These are phyloP conservation scores for Penicillium frequentans DNA, from an alignment of 2,329 filamentous ascomycete species.

Conservation along the genomic window DNA sequence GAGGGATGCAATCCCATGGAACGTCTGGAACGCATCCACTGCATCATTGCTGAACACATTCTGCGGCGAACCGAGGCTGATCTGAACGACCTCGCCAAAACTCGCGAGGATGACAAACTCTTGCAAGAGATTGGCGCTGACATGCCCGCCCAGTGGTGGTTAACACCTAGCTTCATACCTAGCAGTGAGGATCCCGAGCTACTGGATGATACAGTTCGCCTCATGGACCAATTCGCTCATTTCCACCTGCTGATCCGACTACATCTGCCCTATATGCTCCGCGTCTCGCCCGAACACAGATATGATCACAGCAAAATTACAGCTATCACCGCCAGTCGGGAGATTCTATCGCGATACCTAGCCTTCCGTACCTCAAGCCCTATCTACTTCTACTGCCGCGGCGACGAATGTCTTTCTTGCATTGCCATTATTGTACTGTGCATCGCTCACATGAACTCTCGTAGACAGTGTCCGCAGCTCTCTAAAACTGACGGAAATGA, in stretches of 20 bases:
- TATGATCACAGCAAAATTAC: conserved; percentile 53
- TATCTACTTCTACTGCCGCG: conserved; percentile 46
- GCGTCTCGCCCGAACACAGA: conserved; percentile 29
- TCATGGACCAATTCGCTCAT: conserved; percentile 54
- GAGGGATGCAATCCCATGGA: conserved; percentile 41
- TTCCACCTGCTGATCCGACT: conserved; percentile 54
- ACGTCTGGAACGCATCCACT: conserved; percentile 49
- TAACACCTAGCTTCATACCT: conserved; percentile 25
- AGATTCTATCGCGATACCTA: conserved; percentile 52
- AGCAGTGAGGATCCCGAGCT: conserved; percentile 19
- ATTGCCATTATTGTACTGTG: conserved; percentile 43
- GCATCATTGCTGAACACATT: conserved; percentile 47
- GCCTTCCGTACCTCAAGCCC: conserved; percentile 46
- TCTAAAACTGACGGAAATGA: neutral
- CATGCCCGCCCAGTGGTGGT: conserved; percentile 54
- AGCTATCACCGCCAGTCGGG: conserved; percentile 53
- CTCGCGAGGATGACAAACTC: conserved; percentile 48
- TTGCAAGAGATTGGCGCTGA: conserved; percentile 45
- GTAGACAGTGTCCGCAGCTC: neutral
- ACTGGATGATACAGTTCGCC: conserved; percentile 32
- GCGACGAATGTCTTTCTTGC: conserved; percentile 53
- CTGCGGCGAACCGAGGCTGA: conserved; percentile 49
- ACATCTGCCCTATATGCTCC: conserved; percentile 53
- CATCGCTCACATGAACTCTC: conserved; percentile 46
- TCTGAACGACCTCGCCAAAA: conserved; percentile 38